phyloP scores from a whole-genome alignment of 805 yeast species.

The Wickerhamiella vanderwaltii region DNA sequence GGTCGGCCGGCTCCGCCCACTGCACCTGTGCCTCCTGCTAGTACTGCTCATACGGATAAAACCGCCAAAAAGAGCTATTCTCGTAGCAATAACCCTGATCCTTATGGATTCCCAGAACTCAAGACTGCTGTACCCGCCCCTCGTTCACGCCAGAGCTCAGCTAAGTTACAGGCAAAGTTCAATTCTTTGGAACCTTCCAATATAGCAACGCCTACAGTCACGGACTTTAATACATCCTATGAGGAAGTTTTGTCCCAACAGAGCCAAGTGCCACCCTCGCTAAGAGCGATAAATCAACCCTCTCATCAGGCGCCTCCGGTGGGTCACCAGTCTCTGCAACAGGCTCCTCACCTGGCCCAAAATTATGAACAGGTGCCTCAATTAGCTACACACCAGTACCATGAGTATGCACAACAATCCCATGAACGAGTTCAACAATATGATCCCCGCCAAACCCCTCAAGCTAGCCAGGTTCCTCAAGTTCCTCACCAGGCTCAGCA shows the following conservation, averaged over 20 bases:
- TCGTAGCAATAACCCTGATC: constrained; percentile 3
- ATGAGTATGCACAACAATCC: constrained; percentile 4
- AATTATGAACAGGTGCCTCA: not conserved
- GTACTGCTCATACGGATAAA: no score
- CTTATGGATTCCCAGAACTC: constrained; percentile 7
- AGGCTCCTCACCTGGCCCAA: not conserved
- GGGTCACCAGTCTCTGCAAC: not conserved
- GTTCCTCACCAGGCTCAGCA: no score
- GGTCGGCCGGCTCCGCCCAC: not conserved
- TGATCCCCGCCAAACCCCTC: no score
- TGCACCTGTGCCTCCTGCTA: not conserved
- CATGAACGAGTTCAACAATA: no score
- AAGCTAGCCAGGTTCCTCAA: no score
- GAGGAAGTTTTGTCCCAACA: not conserved
- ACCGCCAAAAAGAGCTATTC: not conserved
- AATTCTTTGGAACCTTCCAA: not conserved
- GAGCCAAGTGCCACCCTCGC: no score
- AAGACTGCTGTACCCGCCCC: constrained; percentile 3
- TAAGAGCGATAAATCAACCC: no score
- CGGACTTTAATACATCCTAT: constrained; percentile 9
- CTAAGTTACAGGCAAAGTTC: not conserved
- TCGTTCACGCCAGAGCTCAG: constrained; percentile 1
- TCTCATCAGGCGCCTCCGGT: no score
- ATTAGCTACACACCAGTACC: not conserved
- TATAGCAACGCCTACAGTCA: not conserved